These are phyloP conservation scores for Candida koratica DNA, from an alignment of 805 yeast species.

Conservation along the genomic window DNA sequence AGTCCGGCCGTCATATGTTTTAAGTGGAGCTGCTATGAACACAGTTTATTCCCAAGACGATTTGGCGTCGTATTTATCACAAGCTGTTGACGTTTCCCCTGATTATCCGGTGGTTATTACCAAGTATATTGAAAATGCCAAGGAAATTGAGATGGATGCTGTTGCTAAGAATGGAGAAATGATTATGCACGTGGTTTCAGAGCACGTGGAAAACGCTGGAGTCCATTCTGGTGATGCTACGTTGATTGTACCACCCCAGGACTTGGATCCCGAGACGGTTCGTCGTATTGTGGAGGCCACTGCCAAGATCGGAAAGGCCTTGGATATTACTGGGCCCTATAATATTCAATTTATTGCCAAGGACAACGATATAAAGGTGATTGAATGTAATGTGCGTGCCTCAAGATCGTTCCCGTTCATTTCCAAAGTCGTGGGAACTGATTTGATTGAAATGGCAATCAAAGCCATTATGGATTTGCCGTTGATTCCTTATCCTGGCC, in stretches of 20 bases:
- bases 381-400: conserved; percentile 98
- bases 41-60: conserved; percentile 89
- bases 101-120: conserved; percentile 98
- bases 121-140: conserved; percentile 92
- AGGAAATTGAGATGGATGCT: conserved; percentile 96
- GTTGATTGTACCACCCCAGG: conserved; percentile 87
- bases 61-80: conserved; percentile 78
- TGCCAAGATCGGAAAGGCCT: conserved; percentile 88
- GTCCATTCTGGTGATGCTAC: conserved; percentile 99
- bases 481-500: conserved; percentile 84
- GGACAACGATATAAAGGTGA: conserved; percentile 74
- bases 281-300: conserved; percentile 90
- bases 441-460: conserved; percentile 93
- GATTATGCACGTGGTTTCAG: conserved; percentile 92
- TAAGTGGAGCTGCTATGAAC: conserved; percentile 99
- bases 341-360: conserved; percentile 91
- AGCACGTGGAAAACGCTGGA: conserved; percentile 98
- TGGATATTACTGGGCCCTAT: conserved; percentile 96
- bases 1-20: conserved; percentile 95
- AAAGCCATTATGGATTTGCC: conserved; percentile 84
- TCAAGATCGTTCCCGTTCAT: conserved; percentile 99
- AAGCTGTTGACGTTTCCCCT: conserved; percentile 96
- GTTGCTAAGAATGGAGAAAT: conserved; percentile 89
- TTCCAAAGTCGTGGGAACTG: conserved; percentile 90
- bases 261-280: conserved; percentile 83